phyloP scores from a whole-genome alignment of 140 eudicot genomes.

The Ambrosia hybrid region DNA sequence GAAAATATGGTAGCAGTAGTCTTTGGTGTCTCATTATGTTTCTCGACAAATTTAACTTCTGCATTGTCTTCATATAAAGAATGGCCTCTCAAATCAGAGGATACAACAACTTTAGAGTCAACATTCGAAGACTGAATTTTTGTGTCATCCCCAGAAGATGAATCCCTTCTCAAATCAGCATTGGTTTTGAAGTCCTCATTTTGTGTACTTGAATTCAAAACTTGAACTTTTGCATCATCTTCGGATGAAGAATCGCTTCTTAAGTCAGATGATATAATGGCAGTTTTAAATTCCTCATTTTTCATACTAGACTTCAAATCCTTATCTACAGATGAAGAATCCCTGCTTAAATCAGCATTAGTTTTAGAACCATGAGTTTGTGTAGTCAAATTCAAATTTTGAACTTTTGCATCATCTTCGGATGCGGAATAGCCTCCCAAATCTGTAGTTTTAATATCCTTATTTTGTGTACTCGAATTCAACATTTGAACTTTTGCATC shows the following conservation, averaged over 20 bases:
- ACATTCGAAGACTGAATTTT: slow-evolving; percentile 8
- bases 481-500: slow-evolving; percentile 7
- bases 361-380: slow-evolving; percentile 1
- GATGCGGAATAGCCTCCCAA: not conserved
- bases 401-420: not conserved
- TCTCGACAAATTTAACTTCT: not conserved
- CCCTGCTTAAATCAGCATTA: not conserved
- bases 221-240: slow-evolving; percentile 4
- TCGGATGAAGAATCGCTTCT: slow-evolving; percentile 7
- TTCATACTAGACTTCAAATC: not conserved
- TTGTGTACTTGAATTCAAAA: not conserved
- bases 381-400: not conserved
- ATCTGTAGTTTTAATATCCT: not conserved
- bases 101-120: slow-evolving; percentile 1
- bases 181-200: slow-evolving; percentile 19
- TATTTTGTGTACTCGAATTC: not conserved
- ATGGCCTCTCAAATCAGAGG: not conserved
- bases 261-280: not conserved
- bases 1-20: not conserved
- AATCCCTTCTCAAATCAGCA: slow-evolving; percentile 18
- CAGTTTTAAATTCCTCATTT: not conserved
- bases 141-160: slow-evolving; percentile 20
- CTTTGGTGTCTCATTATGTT: not conserved
- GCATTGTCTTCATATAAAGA: slow-evolving; percentile 16
- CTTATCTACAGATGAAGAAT: slow-evolving; percentile 7